Evolutionary conservation across 805 yeast genomes (phyloP).

Genomic region (Yarrowia keelungensis): DNA sequence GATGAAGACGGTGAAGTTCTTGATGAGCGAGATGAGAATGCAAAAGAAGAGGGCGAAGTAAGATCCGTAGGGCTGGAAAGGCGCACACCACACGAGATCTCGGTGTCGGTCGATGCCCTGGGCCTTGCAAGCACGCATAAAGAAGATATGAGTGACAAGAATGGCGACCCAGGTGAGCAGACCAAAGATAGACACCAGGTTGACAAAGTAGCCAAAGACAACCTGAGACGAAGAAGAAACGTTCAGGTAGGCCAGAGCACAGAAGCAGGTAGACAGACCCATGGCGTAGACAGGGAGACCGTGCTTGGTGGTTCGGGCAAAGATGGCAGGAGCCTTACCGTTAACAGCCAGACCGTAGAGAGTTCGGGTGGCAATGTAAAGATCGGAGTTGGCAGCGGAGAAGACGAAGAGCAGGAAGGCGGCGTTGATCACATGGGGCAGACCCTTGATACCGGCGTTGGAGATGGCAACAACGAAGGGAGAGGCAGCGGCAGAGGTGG

Average conservation of each 20-base stretch:
- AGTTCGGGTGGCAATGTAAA: constrained; percentile 79
- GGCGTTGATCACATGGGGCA: constrained; percentile 79
- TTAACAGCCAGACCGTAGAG: constrained; percentile 73
- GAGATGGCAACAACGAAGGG: constrained; percentile 86
- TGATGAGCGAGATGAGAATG: constrained; percentile 63
- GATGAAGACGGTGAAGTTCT: constrained; percentile 76
- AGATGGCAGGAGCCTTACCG: constrained; percentile 74
- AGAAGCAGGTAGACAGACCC: constrained; percentile 59
- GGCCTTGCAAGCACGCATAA: constrained; percentile 67
- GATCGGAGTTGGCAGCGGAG: constrained; percentile 81
- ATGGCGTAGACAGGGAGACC: constrained; percentile 76
- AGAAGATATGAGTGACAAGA: constrained; percentile 67
- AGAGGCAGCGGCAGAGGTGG: constrained; percentile 72
- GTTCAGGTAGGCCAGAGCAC: constrained; percentile 74
- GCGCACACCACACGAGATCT: constrained; percentile 66
- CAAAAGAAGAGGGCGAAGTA: constrained; percentile 64
- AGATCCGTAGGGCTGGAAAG: constrained; percentile 72
- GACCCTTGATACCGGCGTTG: constrained; percentile 65
- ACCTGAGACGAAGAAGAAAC: constrained; percentile 62
- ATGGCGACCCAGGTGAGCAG: constrained; percentile 76
- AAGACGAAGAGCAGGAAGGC: constrained; percentile 78
- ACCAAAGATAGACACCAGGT: constrained; percentile 76
- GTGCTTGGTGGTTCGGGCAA: constrained; percentile 66
- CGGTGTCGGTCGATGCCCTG: constrained; percentile 67
- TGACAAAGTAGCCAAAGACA: constrained; percentile 67